phyloP scores from a whole-genome alignment of 495 filamentous ascomycete genomes.

The Penicillium roqueforti region DNA sequence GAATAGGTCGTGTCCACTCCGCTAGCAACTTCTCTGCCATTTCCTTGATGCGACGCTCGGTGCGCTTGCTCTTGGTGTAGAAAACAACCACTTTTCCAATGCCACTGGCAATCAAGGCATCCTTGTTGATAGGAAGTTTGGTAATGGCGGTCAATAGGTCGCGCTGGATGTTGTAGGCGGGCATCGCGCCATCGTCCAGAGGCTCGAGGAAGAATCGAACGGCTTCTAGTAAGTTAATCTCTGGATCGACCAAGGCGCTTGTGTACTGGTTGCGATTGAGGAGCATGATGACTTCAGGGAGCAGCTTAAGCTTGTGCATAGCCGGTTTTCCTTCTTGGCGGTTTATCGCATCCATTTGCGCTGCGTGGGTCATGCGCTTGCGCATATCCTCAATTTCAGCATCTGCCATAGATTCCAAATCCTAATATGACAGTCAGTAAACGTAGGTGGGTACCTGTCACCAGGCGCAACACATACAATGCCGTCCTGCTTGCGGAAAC shows the following conservation, averaged over 20 bases:
- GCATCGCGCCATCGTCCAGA: constrained; percentile 83
- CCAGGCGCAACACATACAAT: constrained; percentile 57
- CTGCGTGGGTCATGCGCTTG: constrained; percentile 86
- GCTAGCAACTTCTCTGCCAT: constrained; percentile 83
- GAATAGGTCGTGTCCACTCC: constrained; percentile 95
- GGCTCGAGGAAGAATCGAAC: constrained; percentile 98
- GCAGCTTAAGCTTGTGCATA: constrained; percentile 87
- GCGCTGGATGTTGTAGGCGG: constrained; percentile 94
- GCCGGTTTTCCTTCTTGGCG: constrained; percentile 74
- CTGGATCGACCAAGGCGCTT: constrained; percentile 83
- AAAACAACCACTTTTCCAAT: constrained; percentile 95
- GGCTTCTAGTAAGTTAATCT: constrained; percentile 89
- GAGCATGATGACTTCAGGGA: constrained; percentile 84
- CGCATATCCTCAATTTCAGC: constrained; percentile 85
- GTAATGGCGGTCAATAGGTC: constrained; percentile 80
- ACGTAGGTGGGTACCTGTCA: neutral
- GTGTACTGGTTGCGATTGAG: constrained; percentile 81
- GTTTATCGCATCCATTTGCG: constrained; percentile 75
- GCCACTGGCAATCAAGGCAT: constrained; percentile 80
- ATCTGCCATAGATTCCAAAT: constrained; percentile 84
- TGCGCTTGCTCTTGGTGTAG: constrained; percentile 91
- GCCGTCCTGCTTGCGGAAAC: constrained; percentile 75
- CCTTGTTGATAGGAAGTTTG: constrained; percentile 82
- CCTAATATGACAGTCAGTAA: constrained; percentile 46
- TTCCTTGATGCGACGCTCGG: constrained; percentile 83